A percentile compares a stretch with the other conserved stretches of the same genome.
Conservation (phyloP, 2,329 filamentous ascomycete genomes). For the Neurospora crassa region DNA sequence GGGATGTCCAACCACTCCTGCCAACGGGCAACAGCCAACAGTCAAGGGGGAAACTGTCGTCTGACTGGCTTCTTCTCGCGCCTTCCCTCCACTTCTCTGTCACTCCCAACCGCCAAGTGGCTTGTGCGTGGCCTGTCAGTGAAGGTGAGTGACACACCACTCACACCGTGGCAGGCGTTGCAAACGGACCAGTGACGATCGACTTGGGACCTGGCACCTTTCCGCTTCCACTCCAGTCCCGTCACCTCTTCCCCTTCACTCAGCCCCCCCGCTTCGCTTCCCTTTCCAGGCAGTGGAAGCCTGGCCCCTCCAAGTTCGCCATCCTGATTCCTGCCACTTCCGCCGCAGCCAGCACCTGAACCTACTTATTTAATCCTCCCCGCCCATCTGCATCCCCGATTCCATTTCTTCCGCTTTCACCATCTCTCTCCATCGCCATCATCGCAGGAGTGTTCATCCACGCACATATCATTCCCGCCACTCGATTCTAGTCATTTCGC, state of each 20-base stretch:
- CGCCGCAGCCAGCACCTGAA: conserved; percentile 8
- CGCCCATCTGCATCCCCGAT: conserved; percentile 18
- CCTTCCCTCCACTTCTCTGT: conserved; percentile 17
- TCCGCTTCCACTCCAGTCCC: conserved; percentile 12
- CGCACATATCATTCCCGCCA: conserved; percentile 7
- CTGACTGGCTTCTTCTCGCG: conserved; percentile 16
- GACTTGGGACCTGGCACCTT: conserved; percentile 10
- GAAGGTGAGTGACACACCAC: not conserved
- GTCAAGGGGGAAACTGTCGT: not conserved
- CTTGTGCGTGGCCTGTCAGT: not conserved
- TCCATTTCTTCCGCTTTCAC: conserved; percentile 13
- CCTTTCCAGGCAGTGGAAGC: conserved; percentile 18
- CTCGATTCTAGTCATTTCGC: not conserved
- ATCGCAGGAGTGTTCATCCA: not conserved
- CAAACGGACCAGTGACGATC: not conserved
- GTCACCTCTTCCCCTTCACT: conserved; percentile 8
- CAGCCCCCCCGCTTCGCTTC: conserved; percentile 16
- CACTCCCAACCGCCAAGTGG: conserved; percentile 3
- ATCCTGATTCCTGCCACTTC: conserved; percentile 3
- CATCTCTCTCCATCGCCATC: conserved; percentile 10
- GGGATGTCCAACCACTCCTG: not conserved
- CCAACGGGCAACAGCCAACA: not conserved
- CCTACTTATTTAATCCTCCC: conserved; percentile 18
- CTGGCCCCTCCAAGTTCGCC: conserved; percentile 16
- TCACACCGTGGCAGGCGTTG: not conserved